Base-by-base conservation (phyloP, 805 yeast species). In the Wickerhamiella vanderwaltii region DNA sequence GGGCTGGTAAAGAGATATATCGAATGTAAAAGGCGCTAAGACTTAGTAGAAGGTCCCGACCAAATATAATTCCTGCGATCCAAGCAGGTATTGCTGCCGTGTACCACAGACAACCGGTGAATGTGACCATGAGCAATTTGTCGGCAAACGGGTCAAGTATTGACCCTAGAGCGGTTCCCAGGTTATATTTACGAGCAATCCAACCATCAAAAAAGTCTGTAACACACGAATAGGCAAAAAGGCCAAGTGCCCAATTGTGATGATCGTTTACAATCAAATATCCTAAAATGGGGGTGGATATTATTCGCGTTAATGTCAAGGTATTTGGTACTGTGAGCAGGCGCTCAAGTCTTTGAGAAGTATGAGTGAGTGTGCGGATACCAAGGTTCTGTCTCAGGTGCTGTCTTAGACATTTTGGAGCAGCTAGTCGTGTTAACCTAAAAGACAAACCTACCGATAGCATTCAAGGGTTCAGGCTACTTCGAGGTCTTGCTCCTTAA, bases 61-160 rank as follows among this genome's bases (percentile, higher is more conserved):
- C 96, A 15, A 91, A 65, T 20, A 91, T 85, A 15, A 85, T 50
- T 0, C 63, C 57, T 73, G 66, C 56, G 69, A 72, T 28, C 72
- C 53, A 55, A 36, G 52, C 13, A 0, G 98, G 97, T 53, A 91
- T 79, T 15, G 71, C 66, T 38, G 76, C 69, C 9, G 77, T 64
- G 50, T 77, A 70, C 0, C 88, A 76, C 44, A 91, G 62, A 40
- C 94, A 75, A 0, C 77, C 67, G 0, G 97, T 87, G 39, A 94
- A 75, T 0, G 82, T 74, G 16, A 88, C 71, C 95, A 91, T 86
- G 35, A 91, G 66, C 12, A 81, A 66, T 57, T 91, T 91, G 57
- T 91, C 99, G 0, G 98, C 99, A 63, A 85, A 68, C 0, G 99
- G 99, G 54, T 91, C 99, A 25, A 93, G 65, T 12, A 91, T 77